Conservation (phyloP, 2,329 filamentous ascomycete species). For the Chaetomiaceae sp. region DNA sequence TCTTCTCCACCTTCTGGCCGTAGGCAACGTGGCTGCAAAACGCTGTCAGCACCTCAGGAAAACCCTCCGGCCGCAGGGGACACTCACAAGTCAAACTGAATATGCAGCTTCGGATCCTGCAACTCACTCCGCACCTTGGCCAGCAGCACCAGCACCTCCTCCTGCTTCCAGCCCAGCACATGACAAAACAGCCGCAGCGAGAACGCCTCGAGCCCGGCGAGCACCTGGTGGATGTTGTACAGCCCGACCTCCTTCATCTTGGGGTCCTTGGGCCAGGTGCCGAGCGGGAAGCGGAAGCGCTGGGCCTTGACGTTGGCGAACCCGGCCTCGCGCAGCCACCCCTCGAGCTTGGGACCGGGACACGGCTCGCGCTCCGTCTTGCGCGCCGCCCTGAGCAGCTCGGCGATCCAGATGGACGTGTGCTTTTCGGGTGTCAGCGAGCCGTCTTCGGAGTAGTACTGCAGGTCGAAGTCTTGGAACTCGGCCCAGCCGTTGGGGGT, state of each 20-base stretch:
- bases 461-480: constrained; percentile 30
- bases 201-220: constrained; percentile 27
- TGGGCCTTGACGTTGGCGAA: constrained; percentile 19
- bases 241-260: constrained; percentile 26
- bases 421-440: constrained; percentile 21
- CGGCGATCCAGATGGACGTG: constrained; percentile 22
- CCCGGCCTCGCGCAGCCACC: constrained; percentile 28
- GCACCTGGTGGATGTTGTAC: constrained; percentile 22
- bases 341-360: constrained; percentile 27
- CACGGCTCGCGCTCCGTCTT: constrained; percentile 24
- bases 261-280: constrained; percentile 32
- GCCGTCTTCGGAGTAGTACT: constrained; percentile 31
- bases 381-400: constrained; percentile 22
- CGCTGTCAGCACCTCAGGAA: not conserved
- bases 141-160: constrained; percentile 27
- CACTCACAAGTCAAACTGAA: constrained; percentile 23
- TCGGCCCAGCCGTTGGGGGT: constrained; percentile 36
- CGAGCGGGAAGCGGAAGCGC: constrained; percentile 22
- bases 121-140: constrained; percentile 27
- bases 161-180: constrained; percentile 26
- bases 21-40: constrained; percentile 14
- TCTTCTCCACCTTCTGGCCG: constrained; percentile 7
- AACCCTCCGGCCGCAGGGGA: too few species aligned
- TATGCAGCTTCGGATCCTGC: constrained; percentile 26
- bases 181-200: constrained; percentile 28